Conservation (phyloP, 345 rosid genomes). For the Populus simonii region DNA sequence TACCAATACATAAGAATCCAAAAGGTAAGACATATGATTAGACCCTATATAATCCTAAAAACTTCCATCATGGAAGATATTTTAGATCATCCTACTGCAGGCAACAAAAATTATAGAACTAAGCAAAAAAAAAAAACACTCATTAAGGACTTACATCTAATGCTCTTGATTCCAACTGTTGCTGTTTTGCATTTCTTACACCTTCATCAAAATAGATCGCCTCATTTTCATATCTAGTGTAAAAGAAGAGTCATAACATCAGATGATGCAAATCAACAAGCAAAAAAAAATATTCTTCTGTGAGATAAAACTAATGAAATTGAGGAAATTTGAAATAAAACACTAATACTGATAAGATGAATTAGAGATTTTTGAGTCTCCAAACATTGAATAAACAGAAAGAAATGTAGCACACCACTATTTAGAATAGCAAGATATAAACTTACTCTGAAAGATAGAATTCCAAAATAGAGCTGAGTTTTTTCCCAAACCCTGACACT, state of each 20-base stretch:
- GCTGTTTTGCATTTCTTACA: slow-evolving; percentile 57
- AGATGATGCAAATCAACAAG: neutral
- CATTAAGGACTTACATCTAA: slow-evolving; percentile 48
- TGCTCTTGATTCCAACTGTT: slow-evolving; percentile 54
- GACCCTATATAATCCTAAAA: no score
- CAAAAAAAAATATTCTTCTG: neutral
- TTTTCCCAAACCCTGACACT: slow-evolving; percentile 30
- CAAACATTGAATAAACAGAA: neutral
- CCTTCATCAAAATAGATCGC: slow-evolving; percentile 70
- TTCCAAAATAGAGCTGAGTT: slow-evolving; percentile 27
- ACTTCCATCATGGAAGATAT: no score
- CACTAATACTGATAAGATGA: neutral
- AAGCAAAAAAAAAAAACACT: neutral
- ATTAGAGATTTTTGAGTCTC: neutral
- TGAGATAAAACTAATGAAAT: neutral
- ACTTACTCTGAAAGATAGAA: slow-evolving; percentile 31
- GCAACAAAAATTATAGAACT: neutral
- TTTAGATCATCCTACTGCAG: no score
- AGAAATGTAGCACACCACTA: neutral
- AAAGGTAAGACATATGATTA: no score
- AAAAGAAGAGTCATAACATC: neutral
- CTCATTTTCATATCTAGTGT: slow-evolving; percentile 59
- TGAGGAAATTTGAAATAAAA: neutral
- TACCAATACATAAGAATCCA: no score
- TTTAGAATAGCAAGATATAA: neutral